Base-by-base conservation (phyloP, 2,329 filamentous ascomycete species). In the Graphiopsis chlorocephala region DNA sequence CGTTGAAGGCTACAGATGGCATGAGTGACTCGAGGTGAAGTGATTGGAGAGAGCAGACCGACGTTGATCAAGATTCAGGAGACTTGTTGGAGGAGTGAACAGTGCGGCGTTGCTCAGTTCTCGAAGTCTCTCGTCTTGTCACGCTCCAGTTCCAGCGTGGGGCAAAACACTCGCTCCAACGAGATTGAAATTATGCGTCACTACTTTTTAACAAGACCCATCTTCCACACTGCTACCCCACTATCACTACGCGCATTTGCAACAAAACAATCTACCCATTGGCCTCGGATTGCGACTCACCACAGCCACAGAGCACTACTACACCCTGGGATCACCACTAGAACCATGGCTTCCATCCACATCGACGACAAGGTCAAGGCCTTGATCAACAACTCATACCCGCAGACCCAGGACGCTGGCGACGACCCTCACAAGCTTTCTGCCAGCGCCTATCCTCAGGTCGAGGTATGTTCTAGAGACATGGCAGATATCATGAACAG, bases 381-480 rank as follows among this genome's bases (percentile, higher is more conserved):
- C 68, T 64, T 77, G 56, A 67, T 77, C 62, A 65, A 71, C 59
- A 71, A 71, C 64, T 73, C 74, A n/a, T 77, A 73, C 63, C 73
- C 75, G 26, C 69, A 75, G 60, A 70, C 70, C n/a, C 70, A 70
- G 55, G 71, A 71, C 25, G 69, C 70, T 12, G 72, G 72, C 35
- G 68, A 68, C 53, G 74, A 77, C 61, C 70, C 74, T 42, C 69
- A 68, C 53, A 77, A 77, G 70, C 70, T 76, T 38, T 77, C 76
- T 1, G 67, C 71, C 15, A 68, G 73, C 50, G 70, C 76, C 63
- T 78, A 75, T 65, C 67, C 73, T 15, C 64, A 71, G 28, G 69
- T 70, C 33, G 74, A 76, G 67, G 74, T 76, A 60, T 14, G 68
- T 50, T 5, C 3, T 56, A 11, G 12, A 3, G 5, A 5, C 26